Evolutionary conservation across 2,329 filamentous ascomycete species (phyloP).

Genomic region (Fusarium sp.): DNA sequence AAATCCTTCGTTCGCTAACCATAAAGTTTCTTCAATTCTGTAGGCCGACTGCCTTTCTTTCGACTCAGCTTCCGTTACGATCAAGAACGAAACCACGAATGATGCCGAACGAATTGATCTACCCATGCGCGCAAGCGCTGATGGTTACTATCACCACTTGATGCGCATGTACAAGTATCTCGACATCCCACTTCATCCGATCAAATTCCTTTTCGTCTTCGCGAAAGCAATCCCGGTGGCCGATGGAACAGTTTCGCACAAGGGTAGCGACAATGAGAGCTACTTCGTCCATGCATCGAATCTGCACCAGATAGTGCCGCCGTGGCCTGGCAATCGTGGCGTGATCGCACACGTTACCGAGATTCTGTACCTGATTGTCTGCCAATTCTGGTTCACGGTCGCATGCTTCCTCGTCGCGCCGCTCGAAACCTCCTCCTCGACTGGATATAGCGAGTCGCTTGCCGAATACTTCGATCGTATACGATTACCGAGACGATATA

Average conservation of each 20-base stretch:
- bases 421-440: background rate
- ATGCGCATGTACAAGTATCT: slow-evolving; percentile 68
- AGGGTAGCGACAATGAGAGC: slow-evolving; percentile 46
- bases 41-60: slow-evolving; percentile 54
- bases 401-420: slow-evolving; percentile 64
- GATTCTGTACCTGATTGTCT: slow-evolving; percentile 58
- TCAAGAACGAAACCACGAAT: slow-evolving; percentile 50
- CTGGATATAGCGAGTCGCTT: slow-evolving; percentile 56
- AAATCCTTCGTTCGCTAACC: slow-evolving; percentile 1
- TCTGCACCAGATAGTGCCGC: slow-evolving; percentile 61
- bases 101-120: slow-evolving; percentile 54
- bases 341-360: slow-evolving; percentile 58
- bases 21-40: background rate
- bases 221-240: slow-evolving; percentile 49
- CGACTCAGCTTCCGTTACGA: slow-evolving; percentile 55
- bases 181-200: slow-evolving; percentile 61
- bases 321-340: slow-evolving; percentile 54
- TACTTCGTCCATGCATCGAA: slow-evolving; percentile 69
- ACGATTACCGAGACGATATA: slow-evolving; percentile 60
- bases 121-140: slow-evolving; percentile 55
- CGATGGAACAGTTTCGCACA: slow-evolving; percentile 12
- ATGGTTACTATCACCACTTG: slow-evolving; percentile 66
- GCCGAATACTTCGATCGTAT: slow-evolving; percentile 64
- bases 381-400: slow-evolving; percentile 65
- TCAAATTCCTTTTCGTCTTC: slow-evolving; percentile 67